Base-by-base conservation (phyloP, 1,139 yeast species). In the Yamadazyma membranifaciens region DNA sequence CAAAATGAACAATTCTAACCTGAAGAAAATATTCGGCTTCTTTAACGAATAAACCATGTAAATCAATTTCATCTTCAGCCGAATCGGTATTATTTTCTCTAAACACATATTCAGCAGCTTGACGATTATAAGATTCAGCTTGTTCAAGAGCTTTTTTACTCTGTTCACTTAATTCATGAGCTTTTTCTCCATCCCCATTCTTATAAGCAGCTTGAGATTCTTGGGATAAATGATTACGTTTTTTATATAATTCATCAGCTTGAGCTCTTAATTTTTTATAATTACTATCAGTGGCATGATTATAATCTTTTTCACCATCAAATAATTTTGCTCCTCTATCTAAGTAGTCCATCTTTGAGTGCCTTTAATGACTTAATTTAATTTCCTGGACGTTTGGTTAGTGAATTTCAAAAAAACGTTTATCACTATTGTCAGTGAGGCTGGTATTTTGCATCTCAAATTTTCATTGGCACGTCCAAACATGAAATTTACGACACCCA, bases 81-180 rank as follows among this genome's bases (percentile, higher is more conserved):
- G 94, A 83, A 56, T 89, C 97, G 27, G 87, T 78, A 56, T 92
- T 92, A 59, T 92, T 92, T 51, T 86, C 92, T 36, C 83, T 70
- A 59, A 91, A 91, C 2, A 89, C 98, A 58, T 83, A 91, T 57
- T 82, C 91, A 1, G 97, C 97, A 1, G 98, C 98, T 59, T 83
- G 79, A 26, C 72, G 67, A 63, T 89, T 89, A 57, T 73, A 79
- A 32, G 69, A 62, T 42, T 88, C 95, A 31, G 91, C 95, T 50
- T 81, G 67, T 0, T 57, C 63, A 27, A 69, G 68, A 43, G 78
- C 80, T 44, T 71, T 57, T 55, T 87, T 84, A 37, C 92, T 82
- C 57, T 82, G 64, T 38, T 78, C 82, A 39, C 95, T 84, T 43
- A 87, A 68, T 42, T 79, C 78, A 52, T 84, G 83, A 1, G 98